Percentiles rank a stretch among this genome's conserved stretches.
Conservation (phyloP, 2,329 filamentous ascomycete genomes). For the Aspergillus persii region DNA sequence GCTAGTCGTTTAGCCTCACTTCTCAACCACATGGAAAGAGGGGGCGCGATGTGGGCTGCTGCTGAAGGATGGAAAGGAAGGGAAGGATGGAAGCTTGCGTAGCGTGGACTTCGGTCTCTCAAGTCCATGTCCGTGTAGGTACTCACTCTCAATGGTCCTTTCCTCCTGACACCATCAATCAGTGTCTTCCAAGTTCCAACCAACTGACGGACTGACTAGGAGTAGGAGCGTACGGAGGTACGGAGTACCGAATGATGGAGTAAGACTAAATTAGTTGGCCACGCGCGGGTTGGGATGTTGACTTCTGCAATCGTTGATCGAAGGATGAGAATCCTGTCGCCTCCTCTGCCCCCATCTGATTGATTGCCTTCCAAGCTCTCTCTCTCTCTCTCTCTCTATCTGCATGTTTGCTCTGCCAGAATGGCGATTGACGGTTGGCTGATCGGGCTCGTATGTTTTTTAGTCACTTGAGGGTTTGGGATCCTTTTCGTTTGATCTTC, state of each 20-base stretch:
- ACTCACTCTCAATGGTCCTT: not conserved
- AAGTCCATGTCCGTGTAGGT: not conserved
- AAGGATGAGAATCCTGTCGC: constrained; percentile 4
- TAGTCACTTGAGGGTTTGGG: not conserved
- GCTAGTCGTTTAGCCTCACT: not conserved
- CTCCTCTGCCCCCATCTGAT: no score
- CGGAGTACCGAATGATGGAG: not conserved
- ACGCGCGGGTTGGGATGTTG: not conserved
- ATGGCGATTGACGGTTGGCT: not conserved
- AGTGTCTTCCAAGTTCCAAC: no score
- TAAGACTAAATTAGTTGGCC: not conserved
- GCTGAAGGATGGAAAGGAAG: no score
- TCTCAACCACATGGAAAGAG: not conserved
- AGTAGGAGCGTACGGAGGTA: not conserved
- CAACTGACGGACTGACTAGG: not conserved
- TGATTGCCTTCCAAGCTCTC: not conserved
- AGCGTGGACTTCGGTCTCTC: not conserved
- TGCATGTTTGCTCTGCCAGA: not conserved
- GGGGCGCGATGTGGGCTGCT: not conserved
- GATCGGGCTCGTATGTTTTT: not conserved
- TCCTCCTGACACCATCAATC: no score
- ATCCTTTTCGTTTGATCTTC: not conserved
- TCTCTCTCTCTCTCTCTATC: not conserved
- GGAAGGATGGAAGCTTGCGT: not conserved
- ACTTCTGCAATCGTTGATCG: constrained; percentile 6